Evolutionary conservation across 768 basidiomycete genomes (phyloP).

Genomic region (Phylloporus arenicola): DNA sequence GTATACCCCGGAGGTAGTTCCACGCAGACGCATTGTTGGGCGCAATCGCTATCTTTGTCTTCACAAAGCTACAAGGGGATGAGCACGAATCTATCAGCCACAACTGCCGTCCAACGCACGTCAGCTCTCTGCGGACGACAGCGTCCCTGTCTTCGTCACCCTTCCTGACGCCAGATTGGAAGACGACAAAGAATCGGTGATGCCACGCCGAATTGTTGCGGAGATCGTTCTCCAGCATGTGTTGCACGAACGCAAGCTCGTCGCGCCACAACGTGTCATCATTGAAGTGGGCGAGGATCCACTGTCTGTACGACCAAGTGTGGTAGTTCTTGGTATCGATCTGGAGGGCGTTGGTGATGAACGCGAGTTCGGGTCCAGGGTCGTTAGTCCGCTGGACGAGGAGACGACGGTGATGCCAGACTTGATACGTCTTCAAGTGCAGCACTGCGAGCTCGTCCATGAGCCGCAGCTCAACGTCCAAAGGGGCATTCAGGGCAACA

Average conservation of each 20-base stretch:
- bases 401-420: constrained; percentile 90
- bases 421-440: constrained; percentile 94
- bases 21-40: constrained; percentile 95
- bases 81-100: neutral
- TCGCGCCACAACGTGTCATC: constrained; percentile 62
- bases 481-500: constrained; percentile 54
- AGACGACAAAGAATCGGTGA: constrained; percentile 87
- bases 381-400: constrained; percentile 54
- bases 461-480: constrained; percentile 72
- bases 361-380: constrained; percentile 66
- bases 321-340: constrained; percentile 96
- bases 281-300: constrained; percentile 84
- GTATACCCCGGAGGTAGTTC: constrained; percentile 92
- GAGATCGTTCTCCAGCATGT: constrained; percentile 67
- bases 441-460: constrained; percentile 85
- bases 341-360: constrained; percentile 67
- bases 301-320: constrained; percentile 97
- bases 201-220: constrained; percentile 99
- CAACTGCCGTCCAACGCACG: constrained; percentile 45
- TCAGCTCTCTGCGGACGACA: constrained; percentile 63
- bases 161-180: constrained; percentile 55
- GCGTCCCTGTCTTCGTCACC: constrained; percentile 59
- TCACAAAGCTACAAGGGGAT: constrained; percentile 54
- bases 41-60: constrained; percentile 75
- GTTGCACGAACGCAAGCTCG: constrained; percentile 73